Evolutionary conservation across 495 filamentous ascomycete genomes (phyloP), one percentile per base, ranked within the genome.

Genomic region (Xylaria castorea): DNA sequence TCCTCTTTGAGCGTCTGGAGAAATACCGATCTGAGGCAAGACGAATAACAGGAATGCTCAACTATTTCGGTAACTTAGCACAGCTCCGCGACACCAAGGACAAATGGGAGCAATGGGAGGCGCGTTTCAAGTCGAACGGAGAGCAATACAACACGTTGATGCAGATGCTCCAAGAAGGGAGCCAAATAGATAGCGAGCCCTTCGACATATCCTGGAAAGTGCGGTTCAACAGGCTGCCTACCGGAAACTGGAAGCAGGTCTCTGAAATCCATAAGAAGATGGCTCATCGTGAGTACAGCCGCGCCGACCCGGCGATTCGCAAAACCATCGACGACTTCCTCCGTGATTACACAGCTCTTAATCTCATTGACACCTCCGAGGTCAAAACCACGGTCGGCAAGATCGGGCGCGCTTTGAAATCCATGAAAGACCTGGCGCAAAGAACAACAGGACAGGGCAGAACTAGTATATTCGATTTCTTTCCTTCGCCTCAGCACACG

Each of bases 271-370:
- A 71, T 7, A 16, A 48, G n/a, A 46, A 40, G 48, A 44, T 75
- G 38, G 76, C 73, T 11, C 5, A 67, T 0, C 68, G 51, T 12
- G 73, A 76, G 48, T 79, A 76, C 50, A 5, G 18, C 9, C 40
- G 44, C 32, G 18, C 62, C 4, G 66, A 76, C 46, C 69, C 69
- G n/a, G 65, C 68, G 22, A 65, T 79, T 27, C 78, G 76, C 14
- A 4, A 40, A 0, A 57, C 64, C 22, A 25, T 78, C 4, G 78
- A 79, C 67, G 68, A 73, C 8, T 79, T 51, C 71, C 50, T 73
- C 50, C 42, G 3, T 7, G 22, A 9, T 9, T 42, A 50, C 20
- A 20, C 3, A 6, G 44, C 18, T 27, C 1, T 18, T 1, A 30
- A 25, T 14, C 36, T 38, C 3, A 25, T 22, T 1, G 11, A 44